Conservation (phyloP, 2,329 filamentous ascomycete genomes). For the Aspergillus versicolor region DNA sequence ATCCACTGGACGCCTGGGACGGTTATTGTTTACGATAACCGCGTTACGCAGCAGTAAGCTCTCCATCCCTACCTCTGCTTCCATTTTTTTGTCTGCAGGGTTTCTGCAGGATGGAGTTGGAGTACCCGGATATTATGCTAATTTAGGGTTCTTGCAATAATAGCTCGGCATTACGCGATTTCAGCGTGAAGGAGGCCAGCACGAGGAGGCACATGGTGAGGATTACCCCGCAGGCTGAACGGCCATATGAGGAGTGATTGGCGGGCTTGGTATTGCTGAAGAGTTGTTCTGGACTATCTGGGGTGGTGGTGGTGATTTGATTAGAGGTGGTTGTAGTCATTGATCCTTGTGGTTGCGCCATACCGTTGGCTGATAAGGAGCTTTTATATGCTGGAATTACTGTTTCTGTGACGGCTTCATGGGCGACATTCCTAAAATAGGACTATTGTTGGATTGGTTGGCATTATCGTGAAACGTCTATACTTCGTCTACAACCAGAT, state of each 20-base stretch:
- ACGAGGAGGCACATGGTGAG: slow-evolving; percentile 1
- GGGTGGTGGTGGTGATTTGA: too few species aligned
- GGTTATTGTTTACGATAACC: not conserved
- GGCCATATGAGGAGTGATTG: not conserved
- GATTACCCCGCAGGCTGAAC: not conserved
- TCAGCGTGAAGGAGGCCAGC: not conserved
- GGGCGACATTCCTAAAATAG: too few species aligned
- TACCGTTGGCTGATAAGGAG: too few species aligned
- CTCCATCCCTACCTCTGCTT: too few species aligned
- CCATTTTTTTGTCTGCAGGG: not conserved
- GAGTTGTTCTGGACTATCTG: too few species aligned
- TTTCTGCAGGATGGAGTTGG: not conserved
- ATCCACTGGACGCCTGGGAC: not conserved
- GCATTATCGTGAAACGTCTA: too few species aligned
- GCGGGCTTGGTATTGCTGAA: too few species aligned
- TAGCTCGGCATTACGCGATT: not conserved
- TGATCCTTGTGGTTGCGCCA: not conserved
- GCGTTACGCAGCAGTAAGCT: not conserved
- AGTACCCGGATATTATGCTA: not conserved
- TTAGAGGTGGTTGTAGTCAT: not conserved
- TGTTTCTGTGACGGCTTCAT: too few species aligned
- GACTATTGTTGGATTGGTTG: too few species aligned
- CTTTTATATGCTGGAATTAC: too few species aligned
- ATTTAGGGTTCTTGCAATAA: not conserved
- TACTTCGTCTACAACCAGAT: too few species aligned